Conservation (phyloP, 768 basidiomycete genomes). For the Auricularia sp. region DNA sequence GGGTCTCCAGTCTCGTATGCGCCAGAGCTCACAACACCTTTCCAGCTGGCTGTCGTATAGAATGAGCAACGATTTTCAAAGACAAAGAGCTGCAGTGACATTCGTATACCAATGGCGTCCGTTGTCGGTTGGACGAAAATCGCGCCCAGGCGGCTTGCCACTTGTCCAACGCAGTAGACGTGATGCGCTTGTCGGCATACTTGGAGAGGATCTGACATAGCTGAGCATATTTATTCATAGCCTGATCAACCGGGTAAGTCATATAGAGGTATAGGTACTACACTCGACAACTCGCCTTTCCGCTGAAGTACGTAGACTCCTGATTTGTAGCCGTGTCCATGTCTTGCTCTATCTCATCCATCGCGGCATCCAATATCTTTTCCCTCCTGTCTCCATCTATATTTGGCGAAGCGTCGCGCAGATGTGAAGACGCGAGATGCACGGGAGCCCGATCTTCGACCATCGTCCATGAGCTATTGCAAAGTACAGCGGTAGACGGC, state of each 20-base stretch:
- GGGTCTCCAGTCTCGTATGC: constrained; percentile 4
- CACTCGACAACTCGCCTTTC: neutral
- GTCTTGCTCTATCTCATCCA: neutral
- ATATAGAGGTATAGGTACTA: no score
- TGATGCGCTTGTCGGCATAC: neutral
- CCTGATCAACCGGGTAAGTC: neutral
- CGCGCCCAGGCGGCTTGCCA: constrained; percentile 4
- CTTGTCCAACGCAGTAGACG: neutral
- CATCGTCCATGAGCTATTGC: neutral
- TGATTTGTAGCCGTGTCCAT: constrained; percentile 1
- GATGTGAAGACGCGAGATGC: neutral
- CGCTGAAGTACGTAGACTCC: constrained; percentile 6
- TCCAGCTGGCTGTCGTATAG: constrained; percentile 1
- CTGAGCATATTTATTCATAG: constrained; percentile 6
- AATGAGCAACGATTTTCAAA: neutral
- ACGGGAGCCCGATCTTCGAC: neutral
- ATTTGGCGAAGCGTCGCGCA: neutral
- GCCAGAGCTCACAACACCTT: neutral
- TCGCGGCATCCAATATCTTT: neutral
- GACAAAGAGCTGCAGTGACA: neutral
- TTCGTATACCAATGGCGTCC: constrained; percentile 5
- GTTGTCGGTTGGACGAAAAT: constrained; percentile 5
- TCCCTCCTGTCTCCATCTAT: neutral
- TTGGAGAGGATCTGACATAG: neutral
- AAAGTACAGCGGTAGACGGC: constrained; percentile 1